Base-by-base conservation (phyloP, 345 rosid species). In the Trapa bicornis region DNA sequence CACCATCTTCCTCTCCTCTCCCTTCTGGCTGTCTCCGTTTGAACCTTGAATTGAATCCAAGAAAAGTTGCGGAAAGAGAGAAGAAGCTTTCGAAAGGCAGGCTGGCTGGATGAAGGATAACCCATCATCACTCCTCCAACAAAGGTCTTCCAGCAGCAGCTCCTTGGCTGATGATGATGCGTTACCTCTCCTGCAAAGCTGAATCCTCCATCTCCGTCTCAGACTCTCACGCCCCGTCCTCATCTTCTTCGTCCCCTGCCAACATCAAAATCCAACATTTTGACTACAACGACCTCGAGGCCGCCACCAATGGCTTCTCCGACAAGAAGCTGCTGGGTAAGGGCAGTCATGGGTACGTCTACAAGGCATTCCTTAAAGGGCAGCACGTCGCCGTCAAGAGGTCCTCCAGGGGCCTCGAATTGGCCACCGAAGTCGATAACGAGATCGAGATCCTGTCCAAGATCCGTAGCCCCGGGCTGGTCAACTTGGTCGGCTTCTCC, bases 381-480 rank as follows among this genome's bases (percentile, higher is more conserved):
- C 99, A 95, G 45, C 88, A 82, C 64, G 91, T 94, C 37, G 99
- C 99, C 50, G 75, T 94, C 71, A 94, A 94, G 84, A 81, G 81
- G 69, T 87, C 96, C 0, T 86, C 96, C 1, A 91, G 75, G 77
- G 83, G 80, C 8, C 72, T 83, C 33, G 95, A 94, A 61, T 71
- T 84, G 61, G 80, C 82, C 73, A 79, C 80, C 4, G 97, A 91
- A 67, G 86, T 85, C n/a, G 89, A 91, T 71, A 94, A 89, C 83
- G 99, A 94, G 82, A 85, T 94, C 71, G 97, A 91, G 82, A 91
- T 91, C 75, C 80, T 94, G 70, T 94, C 97, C 56, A 86, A 82
- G 65, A 86, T 94, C 79, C 91, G 83, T 0, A 91, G 93, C 80
- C 97, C 99, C 9, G 71, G 93, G 67, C 73, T 94, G 83, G 99